Evolutionary conservation across 176 grass and related monocot species (phyloP).

Genomic region (Poa annua): DNA sequence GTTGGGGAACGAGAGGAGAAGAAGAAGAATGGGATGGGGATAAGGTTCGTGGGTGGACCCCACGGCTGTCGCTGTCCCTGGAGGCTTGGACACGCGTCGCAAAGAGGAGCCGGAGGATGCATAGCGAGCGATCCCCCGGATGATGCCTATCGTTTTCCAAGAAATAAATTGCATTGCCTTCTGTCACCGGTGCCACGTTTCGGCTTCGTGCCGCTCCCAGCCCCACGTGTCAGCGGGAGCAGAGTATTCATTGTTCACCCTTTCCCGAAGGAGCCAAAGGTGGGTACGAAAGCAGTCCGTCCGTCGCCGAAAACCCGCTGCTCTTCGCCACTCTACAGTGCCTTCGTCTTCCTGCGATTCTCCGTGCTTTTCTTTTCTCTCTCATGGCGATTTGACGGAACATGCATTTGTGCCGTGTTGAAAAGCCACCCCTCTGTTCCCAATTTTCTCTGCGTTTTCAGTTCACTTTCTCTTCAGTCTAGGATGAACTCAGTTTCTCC

Average conservation of each 20-base stretch:
- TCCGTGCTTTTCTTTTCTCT: neutral
- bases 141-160: no score
- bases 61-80: no score
- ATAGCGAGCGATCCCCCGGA: no score
- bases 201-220: no score
- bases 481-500: neutral
- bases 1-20: no score
- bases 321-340: neutral
- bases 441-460: neutral
- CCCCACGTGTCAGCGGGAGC: no score
- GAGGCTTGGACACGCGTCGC: no score
- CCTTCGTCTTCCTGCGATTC: neutral
- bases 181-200: neutral
- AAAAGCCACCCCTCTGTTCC: neutral
- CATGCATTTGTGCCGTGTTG: neutral
- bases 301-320: neutral
- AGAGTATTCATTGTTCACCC: no score
- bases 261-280: neutral
- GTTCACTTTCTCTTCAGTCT: neutral
- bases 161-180: no score
- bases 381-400: neutral
- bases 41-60: no score
- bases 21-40: no score
- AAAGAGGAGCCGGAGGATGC: no score
- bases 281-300: neutral